Base-by-base conservation (phyloP, 2,329 filamentous ascomycete genomes). In the Colletotrichum siamense region DNA sequence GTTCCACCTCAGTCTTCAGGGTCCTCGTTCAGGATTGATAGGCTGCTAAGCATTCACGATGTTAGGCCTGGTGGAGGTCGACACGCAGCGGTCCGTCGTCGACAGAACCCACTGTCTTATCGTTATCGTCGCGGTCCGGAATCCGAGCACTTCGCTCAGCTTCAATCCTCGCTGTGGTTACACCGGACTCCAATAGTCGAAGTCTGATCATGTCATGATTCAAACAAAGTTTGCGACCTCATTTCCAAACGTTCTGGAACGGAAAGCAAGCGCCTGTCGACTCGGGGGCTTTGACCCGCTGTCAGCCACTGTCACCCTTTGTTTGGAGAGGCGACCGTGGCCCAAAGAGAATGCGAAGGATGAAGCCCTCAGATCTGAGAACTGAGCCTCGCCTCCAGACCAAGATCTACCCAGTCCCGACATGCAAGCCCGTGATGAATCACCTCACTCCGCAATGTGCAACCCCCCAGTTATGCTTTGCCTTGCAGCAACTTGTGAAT, bases 181-280 rank as follows among this genome's bases (percentile, higher is more conserved):
- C 62, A 75, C 34, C 24, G 28, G 52, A 28, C 28, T n/a, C 12
- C 59, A 62, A 6, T 18, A 30, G 24, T 62, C 18, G 59, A 70
- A 12, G 32, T 59, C 22, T 24, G 36, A 73, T 49, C 63, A 57
- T 76, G 57, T 68, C 71, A 76, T 73, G 74, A 76, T 69, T 76
- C 74, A 26, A 69, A 39, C 49, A 76, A 26, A 65, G 34, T 69
- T 68, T 69, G n/a, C 65, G 64, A 30, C 16, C 32, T 73, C 34
- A 26, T 61, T 69, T 65, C 59, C 70, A 65, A 69, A 59, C 64
- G 30, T 64, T 69, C 57, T 69, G 70, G 70, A 65, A 69, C 44
- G 24, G 74, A 69, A 28, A 61, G 9, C n/a, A 28, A 61, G 9
- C n/a, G 36, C 57, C 10, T 59, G 44, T 74, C 69, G 70, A 73